Conservation (phyloP, 106 monocot genomes). For the Dioscorea dumetorum region DNA sequence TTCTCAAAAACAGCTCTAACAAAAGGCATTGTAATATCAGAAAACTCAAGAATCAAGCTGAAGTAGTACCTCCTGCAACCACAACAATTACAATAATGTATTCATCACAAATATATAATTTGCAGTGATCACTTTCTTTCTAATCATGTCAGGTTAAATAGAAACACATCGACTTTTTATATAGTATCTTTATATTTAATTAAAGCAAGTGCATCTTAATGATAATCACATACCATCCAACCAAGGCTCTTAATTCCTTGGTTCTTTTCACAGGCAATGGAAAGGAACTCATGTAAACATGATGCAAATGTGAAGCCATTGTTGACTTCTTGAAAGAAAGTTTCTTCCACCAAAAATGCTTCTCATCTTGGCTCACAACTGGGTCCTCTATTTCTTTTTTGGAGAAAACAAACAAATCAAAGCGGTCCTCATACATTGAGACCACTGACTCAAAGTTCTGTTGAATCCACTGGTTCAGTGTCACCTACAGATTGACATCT, state of each 20-base stretch:
- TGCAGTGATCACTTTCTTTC: no score
- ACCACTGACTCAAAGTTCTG: slow-evolving; percentile 83
- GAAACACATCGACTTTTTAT: background rate
- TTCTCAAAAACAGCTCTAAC: slow-evolving; percentile 42
- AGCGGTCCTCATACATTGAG: slow-evolving; percentile 86
- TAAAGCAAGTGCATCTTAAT: background rate
- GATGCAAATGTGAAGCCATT: slow-evolving; percentile 13
- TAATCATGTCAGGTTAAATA: no score
- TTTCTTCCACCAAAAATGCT: slow-evolving; percentile 48
- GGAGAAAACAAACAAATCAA: slow-evolving; percentile 54
- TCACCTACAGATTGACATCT: slow-evolving; percentile 39
- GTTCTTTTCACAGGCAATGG: slow-evolving; percentile 65
- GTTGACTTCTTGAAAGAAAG: slow-evolving; percentile 28
- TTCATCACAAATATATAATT: no score
- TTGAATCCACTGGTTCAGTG: slow-evolving; percentile 67
- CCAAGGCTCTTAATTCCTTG: slow-evolving; percentile 75
- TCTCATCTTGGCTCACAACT: slow-evolving; percentile 13
- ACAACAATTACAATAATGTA: background rate
- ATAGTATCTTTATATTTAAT: background rate
- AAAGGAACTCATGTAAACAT: slow-evolving; percentile 44
- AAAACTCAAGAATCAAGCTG: slow-evolving; percentile 83
- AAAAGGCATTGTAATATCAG: slow-evolving; percentile 80
- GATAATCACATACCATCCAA: slow-evolving; percentile 58
- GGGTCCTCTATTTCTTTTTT: slow-evolving; percentile 23
- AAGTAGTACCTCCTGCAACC: slow-evolving; percentile 92